A percentile compares a stretch with the other conserved stretches of the same genome.
Conservation (phyloP, 305 asterid species). For the Plantago rigida region DNA sequence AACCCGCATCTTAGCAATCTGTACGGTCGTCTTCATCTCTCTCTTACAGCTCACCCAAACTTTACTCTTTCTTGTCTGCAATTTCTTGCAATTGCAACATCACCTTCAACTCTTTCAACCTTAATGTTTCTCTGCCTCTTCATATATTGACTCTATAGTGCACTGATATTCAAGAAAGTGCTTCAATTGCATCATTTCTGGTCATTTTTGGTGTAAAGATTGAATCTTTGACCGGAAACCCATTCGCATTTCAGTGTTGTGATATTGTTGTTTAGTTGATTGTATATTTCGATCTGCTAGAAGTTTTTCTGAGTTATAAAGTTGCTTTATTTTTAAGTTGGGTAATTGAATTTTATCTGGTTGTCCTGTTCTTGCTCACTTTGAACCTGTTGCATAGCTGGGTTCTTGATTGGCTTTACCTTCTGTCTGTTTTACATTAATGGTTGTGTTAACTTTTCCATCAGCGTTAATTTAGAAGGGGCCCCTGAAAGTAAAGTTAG, state of each 20-base stretch:
- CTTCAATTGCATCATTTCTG: neutral
- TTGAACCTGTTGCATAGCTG: conserved; percentile 12
- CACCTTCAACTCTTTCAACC: neutral
- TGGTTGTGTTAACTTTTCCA: conserved; percentile 25
- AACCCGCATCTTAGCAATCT: conserved; percentile 43
- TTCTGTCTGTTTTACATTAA: conserved; percentile 21
- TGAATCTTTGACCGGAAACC: conserved; percentile 33
- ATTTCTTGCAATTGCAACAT: neutral
- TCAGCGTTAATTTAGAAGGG: conserved; percentile 16
- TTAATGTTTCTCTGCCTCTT: too few species aligned
- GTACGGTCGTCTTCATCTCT: conserved; percentile 31
- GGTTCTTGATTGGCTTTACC: conserved; percentile 7
- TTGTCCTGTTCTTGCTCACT: neutral
- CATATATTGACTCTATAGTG: too few species aligned
- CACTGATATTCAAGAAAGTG: conserved; percentile 16
- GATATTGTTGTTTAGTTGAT: conserved; percentile 21
- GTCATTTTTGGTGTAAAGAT: conserved; percentile 25
- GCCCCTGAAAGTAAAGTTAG: conserved; percentile 22
- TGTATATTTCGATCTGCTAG: conserved; percentile 19
- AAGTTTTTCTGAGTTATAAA: too few species aligned
- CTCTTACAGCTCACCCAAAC: conserved; percentile 27
- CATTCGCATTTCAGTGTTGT: conserved; percentile 12
- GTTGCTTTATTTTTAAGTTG: too few species aligned
- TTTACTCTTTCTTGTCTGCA: conserved; percentile 32
- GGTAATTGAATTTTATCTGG: neutral